Conservation (phyloP, 2,329 filamentous ascomycete species). For the Sphaerulina musiva region DNA sequence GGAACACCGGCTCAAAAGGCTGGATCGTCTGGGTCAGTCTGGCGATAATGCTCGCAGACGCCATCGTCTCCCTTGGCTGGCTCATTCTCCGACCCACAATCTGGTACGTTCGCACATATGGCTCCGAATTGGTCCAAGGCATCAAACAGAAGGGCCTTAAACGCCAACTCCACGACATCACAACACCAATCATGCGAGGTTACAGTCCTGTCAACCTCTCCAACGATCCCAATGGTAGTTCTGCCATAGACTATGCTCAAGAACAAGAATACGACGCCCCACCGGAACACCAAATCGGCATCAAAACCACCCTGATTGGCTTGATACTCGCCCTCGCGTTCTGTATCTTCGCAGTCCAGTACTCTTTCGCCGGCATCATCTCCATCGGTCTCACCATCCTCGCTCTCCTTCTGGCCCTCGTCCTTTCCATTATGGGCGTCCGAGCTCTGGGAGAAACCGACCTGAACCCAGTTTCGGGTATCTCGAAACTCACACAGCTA, state of each 20-base stretch:
- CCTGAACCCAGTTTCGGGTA: slow-evolving; percentile 91
- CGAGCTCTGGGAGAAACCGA: slow-evolving; percentile 73
- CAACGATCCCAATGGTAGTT: slow-evolving; percentile 13
- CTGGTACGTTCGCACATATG: slow-evolving; percentile 39
- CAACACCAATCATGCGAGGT: slow-evolving; percentile 31
- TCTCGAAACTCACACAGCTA: slow-evolving; percentile 91
- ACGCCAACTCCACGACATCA: slow-evolving; percentile 32
- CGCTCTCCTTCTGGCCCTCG: slow-evolving; percentile 69
- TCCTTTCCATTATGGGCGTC: slow-evolving; percentile 59
- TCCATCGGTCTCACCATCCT: slow-evolving; percentile 76
- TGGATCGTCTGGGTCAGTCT: slow-evolving; percentile 98
- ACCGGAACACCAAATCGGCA: slow-evolving; percentile 70
- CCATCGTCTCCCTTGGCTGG: slow-evolving; percentile 79
- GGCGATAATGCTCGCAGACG: slow-evolving; percentile 94
- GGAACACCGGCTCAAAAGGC: slow-evolving; percentile 88
- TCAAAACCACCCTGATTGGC: slow-evolving; percentile 63
- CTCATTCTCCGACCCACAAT: slow-evolving; percentile 61
- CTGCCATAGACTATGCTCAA: slow-evolving; percentile 1
- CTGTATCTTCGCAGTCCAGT: slow-evolving; percentile 73
- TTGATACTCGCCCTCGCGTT: slow-evolving; percentile 69
- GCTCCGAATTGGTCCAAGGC: slow-evolving; percentile 30
- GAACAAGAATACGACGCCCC: slow-evolving; percentile 68
- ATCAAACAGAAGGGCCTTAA: slow-evolving; percentile 28
- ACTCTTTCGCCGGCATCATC: slow-evolving; percentile 77
- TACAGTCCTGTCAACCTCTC: slow-evolving; percentile 36